Conservation (phyloP, 208 protist genomes). For the Trichomonas gallinae region DNA sequence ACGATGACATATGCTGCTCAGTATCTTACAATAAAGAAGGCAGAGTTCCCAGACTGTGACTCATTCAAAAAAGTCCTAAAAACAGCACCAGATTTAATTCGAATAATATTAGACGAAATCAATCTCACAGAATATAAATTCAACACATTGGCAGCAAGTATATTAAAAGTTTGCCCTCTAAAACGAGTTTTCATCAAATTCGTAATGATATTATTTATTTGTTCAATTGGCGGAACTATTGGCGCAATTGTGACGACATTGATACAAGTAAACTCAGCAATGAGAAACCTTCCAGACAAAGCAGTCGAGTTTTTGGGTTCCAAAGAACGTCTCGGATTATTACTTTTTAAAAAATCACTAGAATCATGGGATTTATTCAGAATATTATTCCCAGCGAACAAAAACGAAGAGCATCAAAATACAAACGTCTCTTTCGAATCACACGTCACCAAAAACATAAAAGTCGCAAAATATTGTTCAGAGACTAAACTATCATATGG, state of each 20-base stretch:
- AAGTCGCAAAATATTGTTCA: background rate
- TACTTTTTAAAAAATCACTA: background rate
- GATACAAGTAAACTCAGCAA: background rate
- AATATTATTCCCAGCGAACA: background rate
- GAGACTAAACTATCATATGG: background rate
- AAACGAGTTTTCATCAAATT: background rate
- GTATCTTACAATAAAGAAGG: too few relatives aligned
- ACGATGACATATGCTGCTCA: too few relatives aligned
- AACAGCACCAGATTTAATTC: too few relatives aligned
- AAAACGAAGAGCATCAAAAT: background rate
- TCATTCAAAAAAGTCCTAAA: too few relatives aligned
- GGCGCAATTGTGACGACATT: background rate
- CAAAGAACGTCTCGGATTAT: background rate
- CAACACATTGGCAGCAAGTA: background rate
- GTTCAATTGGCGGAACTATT: background rate
- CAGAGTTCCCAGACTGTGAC: too few relatives aligned
- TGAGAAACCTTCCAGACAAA: background rate
- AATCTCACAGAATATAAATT: background rate
- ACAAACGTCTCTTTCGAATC: background rate
- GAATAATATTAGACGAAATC: background rate
- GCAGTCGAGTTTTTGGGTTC: background rate
- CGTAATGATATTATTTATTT: background rate
- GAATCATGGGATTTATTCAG: background rate
- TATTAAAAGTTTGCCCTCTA: background rate
- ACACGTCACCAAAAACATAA: background rate